A percentile compares a stretch with the other conserved stretches of the same genome.
phyloP scores from a whole-genome alignment of 1,284 basidiomycete species.

The Peniophora sp. region DNA sequence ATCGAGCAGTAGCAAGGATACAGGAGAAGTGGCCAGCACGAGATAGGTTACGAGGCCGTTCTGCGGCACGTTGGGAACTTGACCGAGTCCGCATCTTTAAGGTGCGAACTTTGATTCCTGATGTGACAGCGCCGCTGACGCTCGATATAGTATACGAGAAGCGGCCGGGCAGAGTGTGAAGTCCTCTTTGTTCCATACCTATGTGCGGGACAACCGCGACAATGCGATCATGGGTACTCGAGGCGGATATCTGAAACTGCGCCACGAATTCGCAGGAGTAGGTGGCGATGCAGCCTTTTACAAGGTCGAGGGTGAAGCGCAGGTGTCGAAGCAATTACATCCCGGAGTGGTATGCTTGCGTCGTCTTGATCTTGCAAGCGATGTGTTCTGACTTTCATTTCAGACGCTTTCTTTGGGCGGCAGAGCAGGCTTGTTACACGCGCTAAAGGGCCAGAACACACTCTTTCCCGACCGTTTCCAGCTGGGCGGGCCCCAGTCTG shows the following conservation, averaged over 20 bases:
- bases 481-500: slow-evolving; percentile 86
- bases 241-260: slow-evolving; percentile 57
- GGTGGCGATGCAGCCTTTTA: slow-evolving; percentile 67
- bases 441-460: slow-evolving; percentile 33
- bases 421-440: slow-evolving; percentile 55
- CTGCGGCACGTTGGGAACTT: slow-evolving; percentile 69
- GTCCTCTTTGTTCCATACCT: slow-evolving; percentile 78
- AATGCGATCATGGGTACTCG: slow-evolving; percentile 58
- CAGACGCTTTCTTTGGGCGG: slow-evolving; percentile 62
- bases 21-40: slow-evolving; percentile 51
- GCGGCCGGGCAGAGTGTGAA: slow-evolving; percentile 77
- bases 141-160: slow-evolving; percentile 62
- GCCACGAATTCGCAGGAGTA: slow-evolving; percentile 74
- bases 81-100: slow-evolving; percentile 69
- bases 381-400: slow-evolving; percentile 1
- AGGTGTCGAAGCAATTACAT: slow-evolving; percentile 52
- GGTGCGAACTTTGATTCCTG: slow-evolving; percentile 35
- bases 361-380: too few species aligned
- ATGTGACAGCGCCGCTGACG: background rate
- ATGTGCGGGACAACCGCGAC: slow-evolving; percentile 75
- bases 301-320: slow-evolving; percentile 66
- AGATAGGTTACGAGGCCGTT: slow-evolving; percentile 77
- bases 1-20: slow-evolving; percentile 27
- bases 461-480: slow-evolving; percentile 86
- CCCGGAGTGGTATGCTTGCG: slow-evolving; percentile 43